These are phyloP conservation scores for Spongispora temasekensis DNA, from an alignment of 1,284 basidiomycete species.

Conservation along the genomic window DNA sequence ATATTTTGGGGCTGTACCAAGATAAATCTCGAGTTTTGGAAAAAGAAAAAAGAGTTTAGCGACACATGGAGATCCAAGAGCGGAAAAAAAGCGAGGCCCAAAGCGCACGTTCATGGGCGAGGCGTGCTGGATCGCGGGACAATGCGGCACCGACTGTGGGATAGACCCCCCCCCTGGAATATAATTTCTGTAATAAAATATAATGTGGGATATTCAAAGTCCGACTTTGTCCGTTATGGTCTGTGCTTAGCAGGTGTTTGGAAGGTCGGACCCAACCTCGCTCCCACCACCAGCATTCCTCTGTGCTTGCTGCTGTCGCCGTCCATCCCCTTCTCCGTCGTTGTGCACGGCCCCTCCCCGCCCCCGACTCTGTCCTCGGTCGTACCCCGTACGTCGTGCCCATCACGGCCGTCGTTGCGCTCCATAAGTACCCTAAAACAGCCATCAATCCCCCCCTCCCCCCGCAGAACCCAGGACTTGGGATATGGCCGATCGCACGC, in stretches of 20 bases:
- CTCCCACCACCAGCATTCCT: constrained; percentile 43
- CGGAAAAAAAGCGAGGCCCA: constrained; percentile 14
- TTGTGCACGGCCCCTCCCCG: constrained; percentile 21
- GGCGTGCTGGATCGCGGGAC: constrained; percentile 13
- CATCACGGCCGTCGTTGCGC: constrained; percentile 21
- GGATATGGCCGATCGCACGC: constrained; percentile 60
- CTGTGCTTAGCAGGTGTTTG: constrained; percentile 41
- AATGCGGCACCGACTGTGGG: not conserved
- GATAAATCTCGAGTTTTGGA: not conserved
- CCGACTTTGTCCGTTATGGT: constrained; percentile 38
- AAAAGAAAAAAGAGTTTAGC: constrained; percentile 1
- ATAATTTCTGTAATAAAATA: constrained; percentile 32
- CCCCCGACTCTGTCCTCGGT: constrained; percentile 9
- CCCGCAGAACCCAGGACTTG: constrained; percentile 28
- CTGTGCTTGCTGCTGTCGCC: constrained; percentile 27
- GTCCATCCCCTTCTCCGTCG: constrained; percentile 20
- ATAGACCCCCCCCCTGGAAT: too few species aligned
- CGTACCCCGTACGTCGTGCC: constrained; percentile 18
- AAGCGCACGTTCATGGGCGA: constrained; percentile 30
- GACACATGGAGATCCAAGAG: constrained; percentile 9
- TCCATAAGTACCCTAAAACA: constrained; percentile 30
- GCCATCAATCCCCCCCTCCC: constrained; percentile 19
- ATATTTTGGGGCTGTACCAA: not conserved
- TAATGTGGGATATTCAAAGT: constrained; percentile 25
- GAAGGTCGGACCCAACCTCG: constrained; percentile 43